phyloP scores from a whole-genome alignment of 495 filamentous ascomycete species.

The Aspergillus egyptiacus region DNA sequence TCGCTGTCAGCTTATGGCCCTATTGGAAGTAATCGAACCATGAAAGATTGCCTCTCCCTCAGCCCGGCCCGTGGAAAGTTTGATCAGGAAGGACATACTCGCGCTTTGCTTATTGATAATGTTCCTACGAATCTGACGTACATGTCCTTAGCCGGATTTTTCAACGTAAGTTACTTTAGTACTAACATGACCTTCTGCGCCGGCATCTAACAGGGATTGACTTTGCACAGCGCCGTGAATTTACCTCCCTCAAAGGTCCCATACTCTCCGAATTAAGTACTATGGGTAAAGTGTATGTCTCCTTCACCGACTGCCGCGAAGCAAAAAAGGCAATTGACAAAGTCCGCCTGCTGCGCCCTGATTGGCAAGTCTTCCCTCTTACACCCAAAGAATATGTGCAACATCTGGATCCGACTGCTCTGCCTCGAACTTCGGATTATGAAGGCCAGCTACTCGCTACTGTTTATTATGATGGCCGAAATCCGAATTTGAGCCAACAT shows the following conservation, averaged over 20 bases:
- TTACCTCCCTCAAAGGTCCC: conserved; percentile 28
- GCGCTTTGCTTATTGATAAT: conserved; percentile 29
- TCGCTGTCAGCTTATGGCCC: conserved; percentile 7
- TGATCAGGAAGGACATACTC: conserved; percentile 20
- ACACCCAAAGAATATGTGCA: conserved; percentile 33
- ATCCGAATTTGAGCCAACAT: conserved; percentile 17
- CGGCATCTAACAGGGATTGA: conserved; percentile 2
- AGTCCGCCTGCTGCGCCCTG: conserved; percentile 34
- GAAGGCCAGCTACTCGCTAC: conserved; percentile 30
- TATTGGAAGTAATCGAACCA: conserved; percentile 10
- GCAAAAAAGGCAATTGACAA: conserved; percentile 43
- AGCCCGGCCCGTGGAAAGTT: conserved; percentile 8
- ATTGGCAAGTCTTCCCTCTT: conserved; percentile 48
- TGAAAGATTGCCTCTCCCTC: conserved; percentile 4
- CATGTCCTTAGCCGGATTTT: conserved; percentile 28
- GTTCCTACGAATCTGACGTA: conserved; percentile 24
- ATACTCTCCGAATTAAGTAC: conserved; percentile 26
- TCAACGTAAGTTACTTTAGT: conserved; percentile 22
- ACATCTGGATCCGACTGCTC: conserved; percentile 19
- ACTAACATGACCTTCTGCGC: not conserved
- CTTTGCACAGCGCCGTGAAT: conserved; percentile 27
- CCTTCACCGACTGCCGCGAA: conserved; percentile 53
- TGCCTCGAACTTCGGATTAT: conserved; percentile 32
- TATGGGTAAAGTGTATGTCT: conserved; percentile 46
- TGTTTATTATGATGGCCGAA: conserved; percentile 24